Evolutionary conservation across 148 eudicot species (phyloP).

Genomic region (Euryodendron excelsum): DNA sequence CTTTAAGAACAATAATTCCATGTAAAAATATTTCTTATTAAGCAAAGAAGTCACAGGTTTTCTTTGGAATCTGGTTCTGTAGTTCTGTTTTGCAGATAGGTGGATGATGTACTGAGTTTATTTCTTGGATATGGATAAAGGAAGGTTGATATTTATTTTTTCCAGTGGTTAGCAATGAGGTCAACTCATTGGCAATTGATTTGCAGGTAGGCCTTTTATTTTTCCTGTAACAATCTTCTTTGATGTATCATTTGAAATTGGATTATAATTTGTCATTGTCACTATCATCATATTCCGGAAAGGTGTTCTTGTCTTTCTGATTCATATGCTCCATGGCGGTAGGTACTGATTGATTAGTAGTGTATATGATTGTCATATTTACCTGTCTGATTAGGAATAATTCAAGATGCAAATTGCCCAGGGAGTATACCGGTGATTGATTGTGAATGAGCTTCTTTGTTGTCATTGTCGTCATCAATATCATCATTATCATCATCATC

Average conservation of each 20-base stretch:
- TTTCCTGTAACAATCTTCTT: background rate
- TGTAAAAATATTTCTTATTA: constrained; percentile 14
- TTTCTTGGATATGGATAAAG: background rate
- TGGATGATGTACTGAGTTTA: background rate
- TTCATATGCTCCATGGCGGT: background rate
- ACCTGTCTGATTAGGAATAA: background rate
- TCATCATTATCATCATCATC: no score
- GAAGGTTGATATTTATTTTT: no score
- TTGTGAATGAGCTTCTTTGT: background rate
- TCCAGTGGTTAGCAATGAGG: background rate
- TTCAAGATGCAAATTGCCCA: no score
- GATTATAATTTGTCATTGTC: background rate
- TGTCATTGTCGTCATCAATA: background rate
- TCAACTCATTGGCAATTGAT: background rate
- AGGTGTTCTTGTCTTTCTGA: background rate
- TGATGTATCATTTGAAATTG: background rate
- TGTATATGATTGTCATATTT: background rate
- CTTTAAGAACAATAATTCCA: background rate
- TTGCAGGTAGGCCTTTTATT: background rate
- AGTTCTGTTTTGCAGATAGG: background rate
- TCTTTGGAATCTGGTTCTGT: background rate
- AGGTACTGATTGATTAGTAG: background rate
- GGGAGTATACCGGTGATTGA: background rate
- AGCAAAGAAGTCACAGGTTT: background rate
- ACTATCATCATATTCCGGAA: background rate